Evolutionary conservation across 1,284 basidiomycete species (phyloP).

Genomic region (Apiotrichum brassicae): DNA sequence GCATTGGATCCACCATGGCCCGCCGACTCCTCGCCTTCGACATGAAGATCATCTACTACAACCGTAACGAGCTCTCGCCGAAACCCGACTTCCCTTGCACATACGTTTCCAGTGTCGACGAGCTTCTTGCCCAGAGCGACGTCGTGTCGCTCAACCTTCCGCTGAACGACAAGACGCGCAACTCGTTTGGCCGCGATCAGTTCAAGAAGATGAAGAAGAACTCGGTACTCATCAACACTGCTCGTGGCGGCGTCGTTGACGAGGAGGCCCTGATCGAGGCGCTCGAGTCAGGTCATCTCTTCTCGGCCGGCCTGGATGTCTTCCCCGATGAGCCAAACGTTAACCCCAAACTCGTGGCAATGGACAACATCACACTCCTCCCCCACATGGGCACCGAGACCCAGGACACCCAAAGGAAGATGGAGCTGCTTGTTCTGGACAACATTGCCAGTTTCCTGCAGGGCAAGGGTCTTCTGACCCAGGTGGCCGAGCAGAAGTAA

Average conservation of each 20-base stretch:
- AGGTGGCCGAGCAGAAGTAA: conserved; percentile 44
- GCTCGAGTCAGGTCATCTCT: conserved; percentile 74
- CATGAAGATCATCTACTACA: conserved; percentile 77
- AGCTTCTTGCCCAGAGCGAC: conserved; percentile 68
- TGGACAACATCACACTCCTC: conserved; percentile 72
- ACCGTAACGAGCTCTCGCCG: conserved; percentile 55
- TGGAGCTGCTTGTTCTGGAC: conserved; percentile 40
- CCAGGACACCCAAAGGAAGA: conserved; percentile 65
- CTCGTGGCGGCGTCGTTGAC: conserved; percentile 80
- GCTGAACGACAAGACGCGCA: conserved; percentile 62
- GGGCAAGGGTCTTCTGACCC: conserved; percentile 42
- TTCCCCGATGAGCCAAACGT: conserved; percentile 82
- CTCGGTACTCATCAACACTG: conserved; percentile 79
- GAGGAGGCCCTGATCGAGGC: conserved; percentile 77
- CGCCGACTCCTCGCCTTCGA: conserved; percentile 49
- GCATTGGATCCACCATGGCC: conserved; percentile 60
- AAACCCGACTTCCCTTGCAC: conserved; percentile 65
- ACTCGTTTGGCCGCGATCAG: conserved; percentile 67
- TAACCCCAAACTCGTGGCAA: conserved; percentile 69
- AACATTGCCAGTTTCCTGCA: conserved; percentile 41
- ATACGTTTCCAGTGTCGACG: conserved; percentile 64
- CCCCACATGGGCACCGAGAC: conserved; percentile 90
- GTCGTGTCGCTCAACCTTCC: conserved; percentile 57
- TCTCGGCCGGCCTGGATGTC: conserved; percentile 79
- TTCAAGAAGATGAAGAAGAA: conserved; percentile 75